phyloP scores from a whole-genome alignment of 805 yeast species.

The Yamadazyma akitaensis region DNA sequence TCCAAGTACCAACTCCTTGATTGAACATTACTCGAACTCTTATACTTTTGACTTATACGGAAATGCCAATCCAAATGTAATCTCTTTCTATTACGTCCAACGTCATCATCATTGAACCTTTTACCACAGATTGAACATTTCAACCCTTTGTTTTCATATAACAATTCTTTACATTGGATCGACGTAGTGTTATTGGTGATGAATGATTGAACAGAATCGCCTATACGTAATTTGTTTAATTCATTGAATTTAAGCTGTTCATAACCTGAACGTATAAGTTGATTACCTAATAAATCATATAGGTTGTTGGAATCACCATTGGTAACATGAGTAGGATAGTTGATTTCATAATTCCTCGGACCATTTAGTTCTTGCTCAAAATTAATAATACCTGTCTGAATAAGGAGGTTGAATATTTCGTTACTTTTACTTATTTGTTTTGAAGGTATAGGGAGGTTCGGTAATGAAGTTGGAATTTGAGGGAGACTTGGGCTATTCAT shows the following conservation, averaged over 20 bases:
- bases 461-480: slow-evolving; percentile 2
- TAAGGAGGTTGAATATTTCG: slow-evolving; percentile 31
- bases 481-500: slow-evolving; percentile 6
- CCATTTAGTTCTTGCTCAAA: slow-evolving; percentile 34
- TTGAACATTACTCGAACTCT: slow-evolving; percentile 45
- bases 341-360: slow-evolving; percentile 14
- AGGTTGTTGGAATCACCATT: slow-evolving; percentile 7
- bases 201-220: slow-evolving; percentile 30
- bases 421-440: slow-evolving; percentile 16
- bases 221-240: slow-evolving; percentile 18
- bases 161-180: slow-evolving; percentile 22
- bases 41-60: slow-evolving; percentile 75
- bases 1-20: slow-evolving; percentile 81
- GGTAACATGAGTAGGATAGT: slow-evolving; percentile 12
- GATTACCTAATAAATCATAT: slow-evolving; percentile 11
- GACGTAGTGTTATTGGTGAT: slow-evolving; percentile 31
- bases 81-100: slow-evolving; percentile 51
- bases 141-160: slow-evolving; percentile 62
- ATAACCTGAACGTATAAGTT: slow-evolving; percentile 25
- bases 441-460: background rate
- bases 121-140: slow-evolving; percentile 91
- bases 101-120: slow-evolving; percentile 62
- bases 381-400: slow-evolving; percentile 36
- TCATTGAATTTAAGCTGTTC: slow-evolving; percentile 33
- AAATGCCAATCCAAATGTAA: slow-evolving; percentile 95